Evolutionary conservation across 805 yeast species (phyloP), one percentile per base, ranked within the genome.

Genomic region (Sugiyamaella mastotermitis): DNA sequence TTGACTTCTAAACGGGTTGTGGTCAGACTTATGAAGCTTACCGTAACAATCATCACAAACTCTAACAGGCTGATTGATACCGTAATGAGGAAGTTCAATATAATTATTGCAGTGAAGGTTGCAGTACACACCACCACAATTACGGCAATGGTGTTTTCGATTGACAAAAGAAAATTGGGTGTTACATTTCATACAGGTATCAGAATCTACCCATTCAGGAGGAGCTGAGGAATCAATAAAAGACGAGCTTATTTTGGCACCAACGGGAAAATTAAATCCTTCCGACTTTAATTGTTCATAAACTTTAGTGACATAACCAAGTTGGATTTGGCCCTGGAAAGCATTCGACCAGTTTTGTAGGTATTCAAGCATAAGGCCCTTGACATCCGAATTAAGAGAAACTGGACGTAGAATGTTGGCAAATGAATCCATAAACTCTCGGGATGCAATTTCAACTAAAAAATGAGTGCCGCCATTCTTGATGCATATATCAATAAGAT

Each of bases 151-250:
- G 59, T 92, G 98, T 57, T 90, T 87, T 54, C 98, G 72, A 57
- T 84, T 87, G 43, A 88, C 65, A 56, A 90, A 72, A 1, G 92
- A 68, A 55, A 92, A 92, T 11, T 79, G 64, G 29, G 70, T 76
- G 36, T 94, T 86, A 49, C 97, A 86, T 39, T 85, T 77, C 97
- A 92, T 88, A 60, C 98, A 92, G 3, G 85, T 85, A 51, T 86
- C 95, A 8, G 88, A 82, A 54, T 92, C 98, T 16, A 83, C 80
- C 98, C 98, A 92, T 50, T 87, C 97, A 0, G 98, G 97, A 1
- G 98, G 97, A 3, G 88, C 88, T 45, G 78, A 82, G 1, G 95
- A 75, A 52, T 90, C 97, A 34, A 90, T 75, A 57, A 88, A 76
- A 3, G 71, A 66, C 24, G 68, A 51, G 17, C 64, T 59, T 33